A percentile compares a stretch with the other conserved stretches of the same genome.
Evolutionary conservation across 1,139 yeast genomes (phyloP).

Genomic region (Zygosaccharomyces pseudobailii): DNA sequence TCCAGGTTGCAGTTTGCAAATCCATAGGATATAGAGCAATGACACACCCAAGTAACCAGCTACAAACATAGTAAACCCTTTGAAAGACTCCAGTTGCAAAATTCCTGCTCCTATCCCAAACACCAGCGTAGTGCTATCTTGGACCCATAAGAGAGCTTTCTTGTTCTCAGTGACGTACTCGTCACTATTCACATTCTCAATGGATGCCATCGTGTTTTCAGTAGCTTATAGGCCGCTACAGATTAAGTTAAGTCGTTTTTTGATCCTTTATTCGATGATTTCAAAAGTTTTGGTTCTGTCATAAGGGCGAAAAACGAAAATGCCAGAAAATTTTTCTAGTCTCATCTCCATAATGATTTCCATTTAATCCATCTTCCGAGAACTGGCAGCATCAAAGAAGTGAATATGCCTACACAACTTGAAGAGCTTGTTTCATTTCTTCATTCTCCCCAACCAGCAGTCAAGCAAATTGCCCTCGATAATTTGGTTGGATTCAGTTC

Average conservation of each 20-base stretch:
- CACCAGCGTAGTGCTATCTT: constrained; percentile 61
- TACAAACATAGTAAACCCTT: constrained; percentile 59
- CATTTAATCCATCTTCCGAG: background rate
- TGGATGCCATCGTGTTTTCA: constrained; percentile 13
- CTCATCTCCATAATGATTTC: constrained; percentile 5
- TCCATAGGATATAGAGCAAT: constrained; percentile 27
- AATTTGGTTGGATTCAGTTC: constrained; percentile 79
- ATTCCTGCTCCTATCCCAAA: constrained; percentile 73
- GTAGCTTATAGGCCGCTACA: background rate
- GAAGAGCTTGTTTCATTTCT: constrained; percentile 75
- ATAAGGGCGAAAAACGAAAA: background rate
- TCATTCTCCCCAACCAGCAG: constrained; percentile 78
- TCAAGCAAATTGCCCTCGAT: constrained; percentile 80
- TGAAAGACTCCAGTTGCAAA: constrained; percentile 57
- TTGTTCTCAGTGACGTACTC: constrained; percentile 27
- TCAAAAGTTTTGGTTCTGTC: too few relatives aligned
- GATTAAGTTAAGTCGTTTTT: background rate
- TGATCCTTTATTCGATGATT: background rate
- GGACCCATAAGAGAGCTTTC: constrained; percentile 46
- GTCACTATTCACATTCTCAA: constrained; percentile 19
- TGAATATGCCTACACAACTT: constrained; percentile 52
- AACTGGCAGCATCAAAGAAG: background rate
- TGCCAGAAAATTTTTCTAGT: constrained; percentile 4
- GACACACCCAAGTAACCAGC: constrained; percentile 46
- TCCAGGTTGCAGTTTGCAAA: constrained; percentile 36